Conservation (phyloP, 768 basidiomycete species). For the Rubroboletus pulcherrimus region DNA sequence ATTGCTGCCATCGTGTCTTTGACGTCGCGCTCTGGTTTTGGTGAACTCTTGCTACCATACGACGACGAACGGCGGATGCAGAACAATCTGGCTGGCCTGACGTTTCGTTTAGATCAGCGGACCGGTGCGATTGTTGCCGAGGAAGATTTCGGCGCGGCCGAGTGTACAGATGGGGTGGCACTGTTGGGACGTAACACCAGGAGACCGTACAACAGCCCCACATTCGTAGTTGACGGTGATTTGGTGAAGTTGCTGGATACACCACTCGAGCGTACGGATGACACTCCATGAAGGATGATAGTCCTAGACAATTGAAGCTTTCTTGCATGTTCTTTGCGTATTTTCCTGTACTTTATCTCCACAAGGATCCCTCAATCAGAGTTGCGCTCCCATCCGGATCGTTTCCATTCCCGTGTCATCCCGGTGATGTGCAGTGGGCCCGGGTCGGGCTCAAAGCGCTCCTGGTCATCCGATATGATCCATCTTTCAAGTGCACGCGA, state of each 20-base stretch:
- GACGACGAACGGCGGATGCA: conserved; percentile 46
- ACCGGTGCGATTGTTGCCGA: conserved; percentile 64
- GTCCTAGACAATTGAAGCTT: neutral
- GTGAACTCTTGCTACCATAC: conserved; percentile 56
- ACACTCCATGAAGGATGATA: neutral
- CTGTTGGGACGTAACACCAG: conserved; percentile 8
- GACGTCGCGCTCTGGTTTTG: conserved; percentile 60
- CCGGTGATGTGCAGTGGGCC: too few species aligned
- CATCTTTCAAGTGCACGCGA: neutral
- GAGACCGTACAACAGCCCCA: conserved; percentile 1
- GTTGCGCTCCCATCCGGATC: neutral
- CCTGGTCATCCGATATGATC: neutral
- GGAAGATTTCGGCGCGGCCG: conserved; percentile 30
- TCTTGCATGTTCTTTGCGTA: neutral
- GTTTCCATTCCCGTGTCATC: too few species aligned
- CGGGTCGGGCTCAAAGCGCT: too few species aligned
- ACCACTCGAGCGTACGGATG: conserved; percentile 1
- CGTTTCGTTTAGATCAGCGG: conserved; percentile 51
- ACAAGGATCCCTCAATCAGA: neutral
- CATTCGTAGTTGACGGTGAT: conserved; percentile 2
- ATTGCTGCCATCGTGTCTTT: conserved; percentile 55
- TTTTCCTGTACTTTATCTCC: neutral
- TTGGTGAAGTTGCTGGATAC: neutral
- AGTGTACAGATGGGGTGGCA: conserved; percentile 10
- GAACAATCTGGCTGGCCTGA: conserved; percentile 46